Base-by-base conservation (phyloP, 2,329 filamentous ascomycete genomes). In the Dothideomycetes sp. region DNA sequence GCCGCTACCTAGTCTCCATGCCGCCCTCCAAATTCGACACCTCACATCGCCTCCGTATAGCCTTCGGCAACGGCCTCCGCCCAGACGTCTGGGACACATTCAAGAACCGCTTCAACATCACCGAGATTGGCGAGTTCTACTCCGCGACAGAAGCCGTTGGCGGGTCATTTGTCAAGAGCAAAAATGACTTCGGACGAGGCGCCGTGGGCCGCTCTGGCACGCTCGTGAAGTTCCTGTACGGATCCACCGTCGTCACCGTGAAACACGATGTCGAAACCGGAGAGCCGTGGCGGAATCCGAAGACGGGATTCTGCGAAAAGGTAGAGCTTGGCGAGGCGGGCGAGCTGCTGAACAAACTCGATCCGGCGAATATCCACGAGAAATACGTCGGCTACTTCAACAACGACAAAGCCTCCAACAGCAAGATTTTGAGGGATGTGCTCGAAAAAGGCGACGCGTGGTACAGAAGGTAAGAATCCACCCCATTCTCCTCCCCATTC, bases 21-120 rank as follows among this genome's bases (percentile, higher is more conserved):
- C 73, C 70, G 3, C 63, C 81, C 2, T 67, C 75, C 0, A 69
- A 80, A 40, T 66, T 86, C 27, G 87, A 94, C 59, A 74, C 70
- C 49, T 73, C 78, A 47, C 81, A 94, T 63, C 70, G 66, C 0
- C 74, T 94, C n/a, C 76, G 77, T 4, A 51, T 80, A 3, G 85
- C 84, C 0, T 84, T 89, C 47, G 87, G 87, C 15, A 94, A 94
- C 54, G 87, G 87, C 2, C 66, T 94, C 15, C 74, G 87, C 0
- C 85, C 86, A 0, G 86, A 94, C 52, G 76, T 93, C 24, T 94
- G 87, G 87, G 77, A 84, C 45, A 68, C 64, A 5, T 91, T 94
- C 67, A 86, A 87, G 57, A 72, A 82, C 18, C 79, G 87, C 14
- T 94, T 62, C 49, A 49, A 47, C 41, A 58, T 63, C 18, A 48